Evolutionary conservation across 2,329 filamentous ascomycete genomes (phyloP), one percentile per base, ranked within the genome.

Genomic region (Trichoderma semiorbis): DNA sequence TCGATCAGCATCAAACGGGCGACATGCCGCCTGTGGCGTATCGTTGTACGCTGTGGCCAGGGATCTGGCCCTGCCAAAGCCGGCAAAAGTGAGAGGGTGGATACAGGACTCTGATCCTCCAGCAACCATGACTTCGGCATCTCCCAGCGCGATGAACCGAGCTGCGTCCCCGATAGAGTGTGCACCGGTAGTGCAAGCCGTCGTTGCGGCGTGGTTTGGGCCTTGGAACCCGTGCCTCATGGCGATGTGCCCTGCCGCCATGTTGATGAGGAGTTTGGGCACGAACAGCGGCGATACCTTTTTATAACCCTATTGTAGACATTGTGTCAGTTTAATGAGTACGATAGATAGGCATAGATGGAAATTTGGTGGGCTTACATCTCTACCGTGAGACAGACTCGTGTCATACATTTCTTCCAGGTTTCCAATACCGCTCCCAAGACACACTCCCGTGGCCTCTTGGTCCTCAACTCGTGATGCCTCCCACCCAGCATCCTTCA

Each of bases 71-170:
- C 94, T 88, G 28, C 94, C 92, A 78, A 99, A 99, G 7, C 95
- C 96, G 7, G 95, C 93, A 75, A 98, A 92, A 2, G 95, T 93
- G 57, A 99, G 86, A 11, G 96, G 96, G 79, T 99, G 95, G 70
- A 99, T 95, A 80, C 96, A 99, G 0, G 95, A 94, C 81, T 99
- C 96, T 10, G 95, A 90, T 32, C 95, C 95, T 55, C 96, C 96
- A n/a, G 96, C 94, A 10, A 99, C 83, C 94, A 99, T 98, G 69
- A 98, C 92, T 80, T 97, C 88, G 60, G 95, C 95, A 79, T 98
- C 95, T 7, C 94, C 95, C 78, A 91, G 91, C n/a, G 92, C 89
- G 73, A 99, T 95, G 79, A 98, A 93, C 21, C 95, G 90, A n/a
- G 93, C 91, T 7, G 96, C 96, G 80, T 99, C 96, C 21, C 95